Conservation (phyloP, 73 alveolate species). For the Blepharisma japonicum region DNA sequence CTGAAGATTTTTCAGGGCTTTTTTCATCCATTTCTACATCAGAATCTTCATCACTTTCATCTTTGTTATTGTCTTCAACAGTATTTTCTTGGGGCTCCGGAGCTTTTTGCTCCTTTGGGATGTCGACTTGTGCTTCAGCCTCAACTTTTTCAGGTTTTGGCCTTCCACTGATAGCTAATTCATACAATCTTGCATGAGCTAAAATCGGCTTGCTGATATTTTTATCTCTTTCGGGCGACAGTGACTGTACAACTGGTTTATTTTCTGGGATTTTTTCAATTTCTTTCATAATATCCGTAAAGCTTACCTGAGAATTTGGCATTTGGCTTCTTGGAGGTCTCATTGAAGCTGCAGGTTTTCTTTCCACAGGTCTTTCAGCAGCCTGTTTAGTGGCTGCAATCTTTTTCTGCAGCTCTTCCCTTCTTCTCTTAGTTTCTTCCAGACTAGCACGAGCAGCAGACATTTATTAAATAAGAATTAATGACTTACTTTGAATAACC, state of each 20-base stretch:
- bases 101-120: background rate
- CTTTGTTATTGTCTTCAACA: background rate
- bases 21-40: background rate
- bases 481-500: background rate
- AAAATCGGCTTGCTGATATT: constrained; percentile 14
- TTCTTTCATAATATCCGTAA: constrained; percentile 23
- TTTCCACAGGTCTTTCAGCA: constrained; percentile 17
- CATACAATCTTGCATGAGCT: background rate
- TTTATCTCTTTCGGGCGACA: background rate
- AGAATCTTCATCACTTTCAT: background rate
- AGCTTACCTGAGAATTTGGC: background rate
- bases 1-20: background rate
- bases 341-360: constrained; percentile 5
- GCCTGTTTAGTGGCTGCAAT: constrained; percentile 6
- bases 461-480: background rate
- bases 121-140: constrained; percentile 10
- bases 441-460: background rate
- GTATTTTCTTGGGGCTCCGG: background rate
- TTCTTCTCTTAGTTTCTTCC: constrained; percentile 31
- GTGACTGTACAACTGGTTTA: constrained; percentile 22
- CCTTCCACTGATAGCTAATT: constrained; percentile 3
- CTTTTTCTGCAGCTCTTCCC: constrained; percentile 28
- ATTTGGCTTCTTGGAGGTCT: background rate
- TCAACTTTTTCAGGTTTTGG: background rate
- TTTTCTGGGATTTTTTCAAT: background rate